These are phyloP conservation scores for Fusarium sp. DNA, from an alignment of 2,329 filamentous ascomycete genomes.

Conservation along the genomic window DNA sequence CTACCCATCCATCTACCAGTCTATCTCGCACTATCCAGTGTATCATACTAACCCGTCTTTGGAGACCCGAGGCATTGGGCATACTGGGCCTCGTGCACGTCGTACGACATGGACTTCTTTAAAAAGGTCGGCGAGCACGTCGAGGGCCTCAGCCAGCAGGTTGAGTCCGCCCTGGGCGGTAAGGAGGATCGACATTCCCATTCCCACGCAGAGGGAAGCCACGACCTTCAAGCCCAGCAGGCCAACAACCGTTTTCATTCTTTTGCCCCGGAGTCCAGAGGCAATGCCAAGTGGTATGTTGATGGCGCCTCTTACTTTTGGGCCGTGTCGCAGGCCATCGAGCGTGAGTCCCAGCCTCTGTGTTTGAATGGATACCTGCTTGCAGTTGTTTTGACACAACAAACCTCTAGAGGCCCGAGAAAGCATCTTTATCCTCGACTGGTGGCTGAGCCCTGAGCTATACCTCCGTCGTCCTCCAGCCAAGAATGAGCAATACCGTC, in stretches of 20 bases:
- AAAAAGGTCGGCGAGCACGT: slow-evolving; percentile 49
- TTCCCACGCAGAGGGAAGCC: slow-evolving; percentile 60
- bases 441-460: slow-evolving; percentile 92
- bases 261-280: slow-evolving; percentile 81
- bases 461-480: slow-evolving; percentile 88
- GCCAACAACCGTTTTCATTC: slow-evolving; percentile 71
- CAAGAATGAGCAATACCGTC: slow-evolving; percentile 84
- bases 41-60: slow-evolving; percentile 1
- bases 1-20: not conserved
- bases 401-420: slow-evolving; percentile 73
- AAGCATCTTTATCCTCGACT: slow-evolving; percentile 88
- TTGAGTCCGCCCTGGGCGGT: slow-evolving; percentile 49
- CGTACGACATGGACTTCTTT: slow-evolving; percentile 55
- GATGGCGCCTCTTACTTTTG: slow-evolving; percentile 89
- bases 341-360: slow-evolving; percentile 61
- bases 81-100: slow-evolving; percentile 10
- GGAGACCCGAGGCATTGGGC: slow-evolving; percentile 9
- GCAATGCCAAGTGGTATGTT: slow-evolving; percentile 90
- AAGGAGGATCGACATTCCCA: slow-evolving; percentile 63
- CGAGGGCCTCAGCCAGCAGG: slow-evolving; percentile 50
- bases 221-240: slow-evolving; percentile 60
- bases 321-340: slow-evolving; percentile 85
- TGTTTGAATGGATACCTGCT: not conserved
- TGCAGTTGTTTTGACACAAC: slow-evolving; percentile 27
- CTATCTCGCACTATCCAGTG: not conserved